Conservation (phyloP, 768 basidiomycete genomes). For the Panellus pusillus region DNA sequence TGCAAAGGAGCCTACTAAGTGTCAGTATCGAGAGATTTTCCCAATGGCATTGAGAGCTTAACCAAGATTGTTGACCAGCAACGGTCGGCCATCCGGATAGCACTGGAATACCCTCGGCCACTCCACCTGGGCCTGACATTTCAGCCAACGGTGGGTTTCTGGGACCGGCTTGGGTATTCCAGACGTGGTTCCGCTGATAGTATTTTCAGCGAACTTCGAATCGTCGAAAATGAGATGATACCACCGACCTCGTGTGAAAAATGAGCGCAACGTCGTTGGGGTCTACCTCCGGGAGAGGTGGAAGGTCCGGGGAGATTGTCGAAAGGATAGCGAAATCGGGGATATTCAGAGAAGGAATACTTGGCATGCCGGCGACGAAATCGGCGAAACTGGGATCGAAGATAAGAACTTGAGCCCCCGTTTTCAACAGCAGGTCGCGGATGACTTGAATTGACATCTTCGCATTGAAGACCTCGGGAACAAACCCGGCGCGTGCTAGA, state of each 20-base stretch:
- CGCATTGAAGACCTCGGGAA: constrained; percentile 25
- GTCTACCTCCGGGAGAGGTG: neutral
- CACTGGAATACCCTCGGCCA: constrained; percentile 3
- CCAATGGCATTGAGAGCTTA: neutral
- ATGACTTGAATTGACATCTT: neutral
- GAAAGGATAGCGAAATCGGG: neutral
- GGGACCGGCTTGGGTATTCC: constrained; percentile 28
- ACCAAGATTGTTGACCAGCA: constrained; percentile 10
- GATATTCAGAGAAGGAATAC: neutral
- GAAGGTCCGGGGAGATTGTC: neutral
- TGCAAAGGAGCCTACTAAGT: neutral
- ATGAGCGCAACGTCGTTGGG: constrained; percentile 25
- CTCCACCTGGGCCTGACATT: constrained; percentile 1
- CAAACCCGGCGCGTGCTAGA: constrained; percentile 24
- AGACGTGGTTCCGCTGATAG: constrained; percentile 8
- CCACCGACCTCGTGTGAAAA: constrained; percentile 27
- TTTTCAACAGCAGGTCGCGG: neutral
- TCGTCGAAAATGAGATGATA: constrained; percentile 22
- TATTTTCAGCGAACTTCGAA: too few species aligned
- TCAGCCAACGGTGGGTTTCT: constrained; percentile 18
- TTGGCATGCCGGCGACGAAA: neutral
- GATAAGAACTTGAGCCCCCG: neutral
- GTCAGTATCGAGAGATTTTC: neutral
- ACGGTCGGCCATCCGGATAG: neutral
- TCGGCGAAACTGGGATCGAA: neutral